phyloP scores from a whole-genome alignment of 169 alveolate genomes.

The Pseudocohnilembus persalinus region DNA sequence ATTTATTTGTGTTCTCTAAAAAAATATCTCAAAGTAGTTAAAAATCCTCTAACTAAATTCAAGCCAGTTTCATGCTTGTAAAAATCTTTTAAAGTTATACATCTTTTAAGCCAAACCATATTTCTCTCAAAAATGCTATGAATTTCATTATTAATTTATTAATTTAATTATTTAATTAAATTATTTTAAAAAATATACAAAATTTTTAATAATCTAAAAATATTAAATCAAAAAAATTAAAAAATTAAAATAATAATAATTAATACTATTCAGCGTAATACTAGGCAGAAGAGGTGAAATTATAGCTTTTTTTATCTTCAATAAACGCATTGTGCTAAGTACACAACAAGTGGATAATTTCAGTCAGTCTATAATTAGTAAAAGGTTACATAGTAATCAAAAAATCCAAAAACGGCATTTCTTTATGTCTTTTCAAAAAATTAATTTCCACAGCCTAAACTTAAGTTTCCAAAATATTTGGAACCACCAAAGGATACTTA shows the following conservation, averaged over 20 bases:
- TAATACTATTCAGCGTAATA: background rate
- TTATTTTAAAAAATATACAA: too few species aligned
- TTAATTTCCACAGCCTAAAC: background rate
- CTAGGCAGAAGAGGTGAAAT: background rate
- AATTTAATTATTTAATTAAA: too few species aligned
- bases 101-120: background rate
- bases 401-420: background rate
- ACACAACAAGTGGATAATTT: background rate
- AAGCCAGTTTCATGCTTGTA: background rate
- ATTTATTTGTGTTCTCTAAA: background rate
- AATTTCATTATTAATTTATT: too few species aligned
- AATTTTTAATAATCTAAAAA: too few species aligned
- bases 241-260: too few species aligned
- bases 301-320: background rate
- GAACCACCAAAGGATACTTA: background rate
- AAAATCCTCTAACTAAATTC: background rate
- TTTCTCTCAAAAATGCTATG: background rate
- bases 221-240: too few species aligned
- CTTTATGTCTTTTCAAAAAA: background rate
- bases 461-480: background rate
- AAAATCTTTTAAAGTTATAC: background rate
- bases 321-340: background rate
- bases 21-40: background rate
- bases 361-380: background rate
- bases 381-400: background rate